Percentiles rank a stretch among this genome's conserved stretches.
These are phyloP conservation scores for Ogataea siamensis DNA, from an alignment of 805 yeast genomes.

Conservation along the genomic window DNA sequence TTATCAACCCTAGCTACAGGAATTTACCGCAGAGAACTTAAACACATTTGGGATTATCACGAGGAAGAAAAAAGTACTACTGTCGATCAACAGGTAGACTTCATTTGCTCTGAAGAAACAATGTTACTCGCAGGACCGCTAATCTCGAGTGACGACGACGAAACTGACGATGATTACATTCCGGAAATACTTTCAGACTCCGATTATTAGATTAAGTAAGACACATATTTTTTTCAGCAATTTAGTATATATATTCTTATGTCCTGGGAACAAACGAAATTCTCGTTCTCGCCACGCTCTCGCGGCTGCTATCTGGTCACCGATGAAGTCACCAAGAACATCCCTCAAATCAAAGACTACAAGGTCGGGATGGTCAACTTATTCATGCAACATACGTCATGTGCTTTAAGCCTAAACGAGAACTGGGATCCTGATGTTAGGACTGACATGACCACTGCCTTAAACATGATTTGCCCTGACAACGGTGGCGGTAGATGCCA, in stretches of 20 bases:
- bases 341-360: conserved; percentile 60
- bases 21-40: conserved; percentile 40
- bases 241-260: conserved; percentile 7
- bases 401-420: conserved; percentile 73
- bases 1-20: conserved; percentile 37
- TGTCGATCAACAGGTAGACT: conserved; percentile 15
- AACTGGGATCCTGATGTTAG: conserved; percentile 81
- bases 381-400: conserved; percentile 77
- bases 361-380: conserved; percentile 63
- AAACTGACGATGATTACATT: conserved; percentile 22
- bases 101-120: conserved; percentile 27
- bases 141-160: conserved; percentile 26
- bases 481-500: conserved; percentile 39
- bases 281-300: conserved; percentile 53
- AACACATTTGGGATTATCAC: conserved; percentile 39
- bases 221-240: conserved; percentile 1
- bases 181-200: conserved; percentile 11
- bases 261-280: conserved; percentile 58
- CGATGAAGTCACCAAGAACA: conserved; percentile 52
- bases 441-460: conserved; percentile 59
- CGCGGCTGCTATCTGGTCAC: conserved; percentile 73
- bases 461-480: conserved; percentile 70
- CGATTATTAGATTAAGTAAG: conserved; percentile 8
- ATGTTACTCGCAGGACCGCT: conserved; percentile 23
- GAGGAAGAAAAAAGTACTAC: conserved; percentile 25